phyloP scores from a whole-genome alignment of 1,284 basidiomycete species.

The Lentinula novae-zelandiae region DNA sequence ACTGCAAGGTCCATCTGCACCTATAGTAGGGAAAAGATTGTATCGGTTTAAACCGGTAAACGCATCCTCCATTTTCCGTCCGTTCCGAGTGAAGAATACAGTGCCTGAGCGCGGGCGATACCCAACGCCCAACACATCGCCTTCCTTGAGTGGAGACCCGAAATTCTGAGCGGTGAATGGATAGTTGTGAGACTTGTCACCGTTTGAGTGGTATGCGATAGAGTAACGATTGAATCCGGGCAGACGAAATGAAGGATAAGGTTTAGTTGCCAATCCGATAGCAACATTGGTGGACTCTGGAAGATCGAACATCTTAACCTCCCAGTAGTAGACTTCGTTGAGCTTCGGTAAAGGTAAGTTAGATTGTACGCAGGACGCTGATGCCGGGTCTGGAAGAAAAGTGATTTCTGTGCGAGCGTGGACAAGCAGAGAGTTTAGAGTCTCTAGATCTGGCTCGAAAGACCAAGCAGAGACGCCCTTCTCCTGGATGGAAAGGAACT shows the following conservation, averaged over 20 bases:
- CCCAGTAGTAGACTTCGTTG: constrained; percentile 98
- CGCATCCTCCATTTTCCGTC: constrained; percentile 91
- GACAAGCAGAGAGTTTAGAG: constrained; percentile 85
- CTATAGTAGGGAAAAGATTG: constrained; percentile 94
- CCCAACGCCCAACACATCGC: constrained; percentile 91
- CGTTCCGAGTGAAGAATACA: constrained; percentile 95
- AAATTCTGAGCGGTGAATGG: constrained; percentile 90
- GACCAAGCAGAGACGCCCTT: constrained; percentile 98
- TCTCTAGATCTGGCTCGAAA: constrained; percentile 96
- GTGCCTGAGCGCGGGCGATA: constrained; percentile 94
- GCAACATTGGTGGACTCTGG: constrained; percentile 80
- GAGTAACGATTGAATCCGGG: constrained; percentile 89
- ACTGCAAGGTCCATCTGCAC: constrained; percentile 90
- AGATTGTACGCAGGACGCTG: constrained; percentile 89
- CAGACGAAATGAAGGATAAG: constrained; percentile 89
- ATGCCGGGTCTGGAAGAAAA: constrained; percentile 91
- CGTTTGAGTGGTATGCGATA: constrained; percentile 96
- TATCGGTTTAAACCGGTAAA: constrained; percentile 84
- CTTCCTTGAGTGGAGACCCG: constrained; percentile 85
- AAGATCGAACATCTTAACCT: constrained; percentile 96
- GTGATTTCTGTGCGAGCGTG: constrained; percentile 94
- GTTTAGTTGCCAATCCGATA: constrained; percentile 91
- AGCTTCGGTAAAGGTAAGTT: constrained; percentile 92
- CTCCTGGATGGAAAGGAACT: constrained; percentile 96
- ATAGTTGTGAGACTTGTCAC: constrained; percentile 97